Conservation (phyloP, 2,329 filamentous ascomycete species). For the Escovopsis weberi region DNA sequence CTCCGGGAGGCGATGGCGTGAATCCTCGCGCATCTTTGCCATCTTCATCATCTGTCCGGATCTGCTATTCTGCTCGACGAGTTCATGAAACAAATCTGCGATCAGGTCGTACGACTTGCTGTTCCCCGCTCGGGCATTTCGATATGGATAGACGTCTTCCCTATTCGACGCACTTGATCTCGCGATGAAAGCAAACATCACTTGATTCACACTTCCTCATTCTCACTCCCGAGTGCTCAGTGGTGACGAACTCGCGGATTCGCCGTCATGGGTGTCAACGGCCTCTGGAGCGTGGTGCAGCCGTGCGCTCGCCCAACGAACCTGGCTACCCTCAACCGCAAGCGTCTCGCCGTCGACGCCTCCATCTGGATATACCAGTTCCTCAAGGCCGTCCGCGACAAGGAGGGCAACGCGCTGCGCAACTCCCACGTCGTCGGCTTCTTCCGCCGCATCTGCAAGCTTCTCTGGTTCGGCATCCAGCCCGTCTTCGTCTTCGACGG, state of each 20-base stretch:
- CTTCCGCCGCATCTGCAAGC: constrained; percentile 95
- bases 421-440: constrained; percentile 96
- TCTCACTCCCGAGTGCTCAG: too few relatives aligned
- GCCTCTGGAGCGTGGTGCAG: constrained; percentile 91
- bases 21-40: too few relatives aligned
- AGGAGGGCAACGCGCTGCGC: constrained; percentile 89
- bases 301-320: constrained; percentile 93
- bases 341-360: constrained; percentile 90
- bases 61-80: too few relatives aligned
- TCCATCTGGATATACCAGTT: constrained; percentile 99
- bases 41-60: too few relatives aligned
- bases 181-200: too few relatives aligned
- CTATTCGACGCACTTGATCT: too few relatives aligned
- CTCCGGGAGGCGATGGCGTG: too few relatives aligned
- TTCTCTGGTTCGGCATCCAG: constrained; percentile 89
- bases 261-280: constrained; percentile 79
- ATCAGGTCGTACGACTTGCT: not conserved
- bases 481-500: constrained; percentile 98
- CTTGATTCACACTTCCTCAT: too few relatives aligned
- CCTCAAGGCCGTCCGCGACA: constrained; percentile 94
- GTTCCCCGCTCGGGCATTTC: too few relatives aligned
- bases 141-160: too few relatives aligned
- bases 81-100: not conserved
- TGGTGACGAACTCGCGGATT: too few relatives aligned
- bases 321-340: constrained; percentile 88